phyloP scores from a whole-genome alignment of 2,329 filamentous ascomycete species.

The Ascochyta fabae region DNA sequence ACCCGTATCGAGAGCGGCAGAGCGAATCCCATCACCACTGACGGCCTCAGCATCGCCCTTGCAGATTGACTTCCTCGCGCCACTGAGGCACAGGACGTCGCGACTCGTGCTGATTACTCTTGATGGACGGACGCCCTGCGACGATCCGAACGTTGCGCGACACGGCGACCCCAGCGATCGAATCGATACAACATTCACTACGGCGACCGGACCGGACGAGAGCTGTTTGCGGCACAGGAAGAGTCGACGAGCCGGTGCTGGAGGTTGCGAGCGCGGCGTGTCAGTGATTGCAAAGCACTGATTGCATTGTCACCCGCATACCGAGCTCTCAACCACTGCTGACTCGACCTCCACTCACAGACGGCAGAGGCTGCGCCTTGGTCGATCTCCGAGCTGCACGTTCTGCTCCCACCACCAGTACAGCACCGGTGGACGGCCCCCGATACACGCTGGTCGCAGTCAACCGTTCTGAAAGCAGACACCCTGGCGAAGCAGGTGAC shows the following conservation, averaged over 20 bases:
- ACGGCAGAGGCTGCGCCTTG: not conserved
- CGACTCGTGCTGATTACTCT: not conserved
- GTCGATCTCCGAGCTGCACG: not conserved
- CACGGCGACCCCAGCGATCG: not conserved
- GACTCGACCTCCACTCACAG: not conserved
- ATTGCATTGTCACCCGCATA: slow-evolving; percentile 8
- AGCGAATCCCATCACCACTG: not conserved
- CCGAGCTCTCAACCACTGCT: not conserved
- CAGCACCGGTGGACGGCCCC: not conserved
- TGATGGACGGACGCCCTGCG: not conserved
- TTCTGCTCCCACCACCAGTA: not conserved
- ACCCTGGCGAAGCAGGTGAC: slow-evolving; percentile 20
- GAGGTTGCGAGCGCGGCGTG: not conserved
- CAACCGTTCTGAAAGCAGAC: not conserved
- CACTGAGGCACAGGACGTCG: not conserved
- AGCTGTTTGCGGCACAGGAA: not conserved
- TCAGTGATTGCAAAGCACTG: not conserved
- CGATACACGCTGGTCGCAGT: not conserved
- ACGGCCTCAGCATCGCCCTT: not conserved
- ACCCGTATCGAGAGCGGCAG: not conserved
- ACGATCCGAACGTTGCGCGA: not conserved
- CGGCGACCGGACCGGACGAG: not conserved
- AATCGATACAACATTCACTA: not conserved
- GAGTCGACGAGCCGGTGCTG: not conserved
- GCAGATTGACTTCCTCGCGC: not conserved